Evolutionary conservation across 164 flowering plant genomes (phyloP).

Genomic region (Pachysandra terminalis): DNA sequence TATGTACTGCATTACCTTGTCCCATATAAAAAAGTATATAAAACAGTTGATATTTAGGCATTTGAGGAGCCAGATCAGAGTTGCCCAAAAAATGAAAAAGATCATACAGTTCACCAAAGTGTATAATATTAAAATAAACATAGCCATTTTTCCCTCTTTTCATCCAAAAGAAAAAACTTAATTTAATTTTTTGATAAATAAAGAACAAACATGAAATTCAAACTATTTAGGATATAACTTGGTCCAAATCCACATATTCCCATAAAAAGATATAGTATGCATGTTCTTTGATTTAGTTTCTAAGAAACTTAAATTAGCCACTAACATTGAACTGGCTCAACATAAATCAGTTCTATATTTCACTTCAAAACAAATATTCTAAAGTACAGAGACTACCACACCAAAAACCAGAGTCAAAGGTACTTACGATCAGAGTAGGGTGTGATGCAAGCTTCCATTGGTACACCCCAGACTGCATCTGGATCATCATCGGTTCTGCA

Average conservation of each 20-base stretch:
- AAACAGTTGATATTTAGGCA: not conserved
- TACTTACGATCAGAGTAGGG: constrained; percentile 87
- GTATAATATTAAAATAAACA: no score
- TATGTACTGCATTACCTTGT: not conserved
- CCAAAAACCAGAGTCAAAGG: not conserved
- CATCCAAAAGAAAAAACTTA: no score
- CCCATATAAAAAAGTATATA: not conserved
- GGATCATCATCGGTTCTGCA: constrained; percentile 84
- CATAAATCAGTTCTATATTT: not conserved
- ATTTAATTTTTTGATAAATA: no score
- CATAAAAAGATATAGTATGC: not conserved
- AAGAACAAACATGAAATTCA: no score
- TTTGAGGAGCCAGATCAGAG: not conserved
- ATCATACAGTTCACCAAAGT: no score
- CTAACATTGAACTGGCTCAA: not conserved
- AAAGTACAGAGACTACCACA: not conserved
- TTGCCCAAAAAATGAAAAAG: not conserved
- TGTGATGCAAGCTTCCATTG: constrained; percentile 83
- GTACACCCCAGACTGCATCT: constrained; percentile 69
- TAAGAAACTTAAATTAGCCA: no score
- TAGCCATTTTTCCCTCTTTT: no score
- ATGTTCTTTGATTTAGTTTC: not conserved
- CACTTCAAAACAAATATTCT: not conserved
- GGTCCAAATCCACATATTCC: no score
- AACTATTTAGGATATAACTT: no score